phyloP scores from a whole-genome alignment of 106 monocot species.

The Apostasia shenzhenica region DNA sequence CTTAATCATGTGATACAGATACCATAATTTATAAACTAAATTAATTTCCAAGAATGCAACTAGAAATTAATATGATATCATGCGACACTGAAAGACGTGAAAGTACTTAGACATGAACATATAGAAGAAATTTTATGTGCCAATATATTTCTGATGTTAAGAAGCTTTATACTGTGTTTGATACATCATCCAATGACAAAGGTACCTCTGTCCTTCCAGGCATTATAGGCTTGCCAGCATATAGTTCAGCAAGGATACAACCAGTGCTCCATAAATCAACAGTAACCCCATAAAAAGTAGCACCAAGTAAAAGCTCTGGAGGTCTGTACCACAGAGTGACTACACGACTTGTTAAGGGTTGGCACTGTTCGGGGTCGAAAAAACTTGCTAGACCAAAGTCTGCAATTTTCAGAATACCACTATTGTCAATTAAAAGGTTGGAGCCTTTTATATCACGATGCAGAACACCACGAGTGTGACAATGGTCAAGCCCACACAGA shows the following conservation, averaged over 20 bases:
- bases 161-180: no score
- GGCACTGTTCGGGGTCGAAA: conserved; percentile 38
- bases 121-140: no score
- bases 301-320: conserved; percentile 67
- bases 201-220: conserved; percentile 70
- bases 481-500: conserved; percentile 57
- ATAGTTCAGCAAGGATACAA: conserved; percentile 71
- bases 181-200: not conserved
- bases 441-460: conserved; percentile 80
- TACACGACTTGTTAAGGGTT: conserved; percentile 65
- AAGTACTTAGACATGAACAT: no score
- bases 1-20: no score
- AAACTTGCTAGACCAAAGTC: conserved; percentile 76
- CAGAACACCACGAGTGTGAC: conserved; percentile 50
- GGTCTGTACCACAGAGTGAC: conserved; percentile 78
- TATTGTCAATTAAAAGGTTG: conserved; percentile 62
- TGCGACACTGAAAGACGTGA: no score
- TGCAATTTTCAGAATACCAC: conserved; percentile 60
- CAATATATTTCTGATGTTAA: no score
- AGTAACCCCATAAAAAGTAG: conserved; percentile 58
- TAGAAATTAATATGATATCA: no score
- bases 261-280: conserved; percentile 77
- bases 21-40: no score
- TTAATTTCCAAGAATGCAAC: no score
- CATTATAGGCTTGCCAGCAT: conserved; percentile 72